These are phyloP conservation scores for Vigna mungo DNA, from an alignment of 306 rosid species.

Conservation along the genomic window DNA sequence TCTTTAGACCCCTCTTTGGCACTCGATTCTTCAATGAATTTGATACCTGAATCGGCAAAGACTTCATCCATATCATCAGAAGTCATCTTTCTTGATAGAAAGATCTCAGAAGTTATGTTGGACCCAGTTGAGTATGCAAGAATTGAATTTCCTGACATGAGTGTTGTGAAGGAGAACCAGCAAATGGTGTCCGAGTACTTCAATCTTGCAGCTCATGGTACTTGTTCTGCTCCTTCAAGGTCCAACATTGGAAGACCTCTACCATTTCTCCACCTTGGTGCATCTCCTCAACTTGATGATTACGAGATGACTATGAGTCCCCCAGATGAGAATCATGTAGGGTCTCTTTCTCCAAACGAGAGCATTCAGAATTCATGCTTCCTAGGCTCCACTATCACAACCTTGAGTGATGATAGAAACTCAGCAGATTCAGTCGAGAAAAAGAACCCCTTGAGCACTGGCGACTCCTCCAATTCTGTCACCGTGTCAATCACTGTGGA, in stretches of 20 bases:
- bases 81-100: constrained; percentile 72
- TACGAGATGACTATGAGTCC: constrained; percentile 74
- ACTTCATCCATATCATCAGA: constrained; percentile 82
- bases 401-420: constrained; percentile 80
- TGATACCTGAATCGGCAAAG: constrained; percentile 52
- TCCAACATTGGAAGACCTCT: constrained; percentile 52
- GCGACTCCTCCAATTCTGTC: constrained; percentile 48
- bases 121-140: constrained; percentile 78
- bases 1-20: constrained; percentile 57
- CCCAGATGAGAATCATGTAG: constrained; percentile 55
- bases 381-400: constrained; percentile 74
- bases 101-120: constrained; percentile 58
- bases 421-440: constrained; percentile 69
- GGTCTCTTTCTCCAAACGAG: constrained; percentile 64
- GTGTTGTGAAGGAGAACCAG: constrained; percentile 72
- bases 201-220: constrained; percentile 45
- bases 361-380: constrained; percentile 77
- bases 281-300: constrained; percentile 65
- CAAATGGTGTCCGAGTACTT: constrained; percentile 84
- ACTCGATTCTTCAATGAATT: constrained; percentile 40
- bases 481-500: constrained; percentile 48
- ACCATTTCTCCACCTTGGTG: constrained; percentile 83
- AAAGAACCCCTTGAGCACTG: constrained; percentile 49
- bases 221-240: constrained; percentile 41
- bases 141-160: constrained; percentile 81